Evolutionary conservation across 345 rosid species (phyloP).

Genomic region (Populus tremula): DNA sequence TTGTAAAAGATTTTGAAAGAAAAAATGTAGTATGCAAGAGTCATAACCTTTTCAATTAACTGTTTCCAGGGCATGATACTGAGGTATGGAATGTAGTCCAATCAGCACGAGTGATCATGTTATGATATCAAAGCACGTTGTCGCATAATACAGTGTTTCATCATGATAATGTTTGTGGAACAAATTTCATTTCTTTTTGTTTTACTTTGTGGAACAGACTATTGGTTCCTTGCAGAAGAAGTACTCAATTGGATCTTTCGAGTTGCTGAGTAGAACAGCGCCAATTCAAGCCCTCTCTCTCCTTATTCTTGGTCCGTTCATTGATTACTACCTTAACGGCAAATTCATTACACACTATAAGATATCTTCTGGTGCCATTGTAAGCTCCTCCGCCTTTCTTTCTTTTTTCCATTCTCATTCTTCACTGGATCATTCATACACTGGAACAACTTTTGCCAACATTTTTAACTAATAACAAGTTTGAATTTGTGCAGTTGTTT

Average conservation of each 20-base stretch:
- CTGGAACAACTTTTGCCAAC: slow-evolving; percentile 1
- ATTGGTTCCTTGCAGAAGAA: slow-evolving; percentile 93
- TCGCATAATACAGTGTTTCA: not conserved
- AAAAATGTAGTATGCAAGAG: not conserved
- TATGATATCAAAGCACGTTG: not conserved
- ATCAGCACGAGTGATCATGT: not conserved
- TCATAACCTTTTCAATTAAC: not conserved
- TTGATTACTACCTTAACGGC: slow-evolving; percentile 72
- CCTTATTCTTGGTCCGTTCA: slow-evolving; percentile 74
- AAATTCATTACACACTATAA: slow-evolving; percentile 60
- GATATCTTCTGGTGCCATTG: slow-evolving; percentile 69
- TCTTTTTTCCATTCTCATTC: not conserved
- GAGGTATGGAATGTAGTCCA: not conserved
- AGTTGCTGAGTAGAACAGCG: slow-evolving; percentile 85
- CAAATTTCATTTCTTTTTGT: not conserved
- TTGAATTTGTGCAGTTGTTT: slow-evolving; percentile 56
- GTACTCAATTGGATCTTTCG: slow-evolving; percentile 89
- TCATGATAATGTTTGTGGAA: slow-evolving; percentile 4
- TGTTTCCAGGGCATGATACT: not conserved
- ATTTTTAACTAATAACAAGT: slow-evolving; percentile 9
- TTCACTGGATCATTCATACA: not conserved
- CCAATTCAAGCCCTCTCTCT: slow-evolving; percentile 99
- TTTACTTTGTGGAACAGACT: slow-evolving; percentile 46
- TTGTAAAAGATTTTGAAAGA: not conserved
- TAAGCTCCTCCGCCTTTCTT: slow-evolving; percentile 35